A percentile compares a stretch with the other conserved stretches of the same genome.
Evolutionary conservation across 257 asterid species (phyloP).

Genomic region (Perilla frutescens): DNA sequence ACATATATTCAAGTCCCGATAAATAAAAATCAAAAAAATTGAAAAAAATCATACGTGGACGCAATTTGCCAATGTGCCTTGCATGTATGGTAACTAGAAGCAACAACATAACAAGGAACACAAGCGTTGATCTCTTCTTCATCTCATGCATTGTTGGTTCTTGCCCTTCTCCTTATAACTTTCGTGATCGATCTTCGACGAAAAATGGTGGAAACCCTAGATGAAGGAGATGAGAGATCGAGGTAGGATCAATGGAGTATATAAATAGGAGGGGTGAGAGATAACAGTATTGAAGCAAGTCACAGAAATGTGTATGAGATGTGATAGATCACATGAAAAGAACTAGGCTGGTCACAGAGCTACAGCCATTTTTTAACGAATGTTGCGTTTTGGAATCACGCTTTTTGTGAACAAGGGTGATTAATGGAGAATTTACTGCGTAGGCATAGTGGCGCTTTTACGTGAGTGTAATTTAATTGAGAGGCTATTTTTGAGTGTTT

Average conservation of each 20-base stretch:
- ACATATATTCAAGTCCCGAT: too few species aligned
- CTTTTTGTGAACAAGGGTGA: slow-evolving; percentile 36
- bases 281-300: slow-evolving; percentile 62
- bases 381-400: slow-evolving; percentile 38
- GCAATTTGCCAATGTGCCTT: slow-evolving; percentile 52
- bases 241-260: slow-evolving; percentile 25
- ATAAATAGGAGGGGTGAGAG: slow-evolving; percentile 37
- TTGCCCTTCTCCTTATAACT: neutral
- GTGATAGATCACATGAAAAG: slow-evolving; percentile 66
- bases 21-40: too few species aligned
- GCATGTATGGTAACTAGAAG: slow-evolving; percentile 51
- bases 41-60: neutral
- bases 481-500: slow-evolving; percentile 28
- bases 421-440: slow-evolving; percentile 42
- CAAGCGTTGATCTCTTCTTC: slow-evolving; percentile 42
- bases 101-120: slow-evolving; percentile 43
- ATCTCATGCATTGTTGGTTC: neutral
- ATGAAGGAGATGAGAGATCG: neutral
- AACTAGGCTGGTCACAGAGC: slow-evolving; percentile 39
- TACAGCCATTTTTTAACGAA: slow-evolving; percentile 39
- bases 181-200: neutral
- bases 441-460: slow-evolving; percentile 27
- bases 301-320: slow-evolving; percentile 61
- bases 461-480: slow-evolving; percentile 45
- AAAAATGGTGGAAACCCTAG: neutral